These are phyloP conservation scores for Cyberlindnera xylosilytica DNA, from an alignment of 805 yeast species.

Conservation along the genomic window DNA sequence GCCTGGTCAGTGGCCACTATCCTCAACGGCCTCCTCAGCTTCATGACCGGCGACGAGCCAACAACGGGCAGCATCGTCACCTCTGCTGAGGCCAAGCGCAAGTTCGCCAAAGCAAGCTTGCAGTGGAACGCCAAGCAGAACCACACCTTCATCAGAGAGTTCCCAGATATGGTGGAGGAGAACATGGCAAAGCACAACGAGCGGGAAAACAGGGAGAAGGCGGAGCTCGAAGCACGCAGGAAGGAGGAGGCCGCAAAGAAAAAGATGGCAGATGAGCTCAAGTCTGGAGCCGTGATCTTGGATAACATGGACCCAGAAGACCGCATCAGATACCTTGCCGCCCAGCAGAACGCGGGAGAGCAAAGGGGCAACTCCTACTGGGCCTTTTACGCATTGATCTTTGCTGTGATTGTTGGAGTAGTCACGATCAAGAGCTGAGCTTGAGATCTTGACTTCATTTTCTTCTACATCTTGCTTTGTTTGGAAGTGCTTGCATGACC, in stretches of 20 bases:
- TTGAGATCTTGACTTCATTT: too few relatives aligned
- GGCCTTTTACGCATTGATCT: conserved; percentile 33
- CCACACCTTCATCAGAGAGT: conserved; percentile 54
- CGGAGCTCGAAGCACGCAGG: conserved; percentile 9
- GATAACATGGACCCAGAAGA: conserved; percentile 52
- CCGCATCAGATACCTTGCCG: conserved; percentile 45
- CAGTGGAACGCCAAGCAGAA: conserved; percentile 58
- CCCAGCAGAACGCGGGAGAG: too few relatives aligned
- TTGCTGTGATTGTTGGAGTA: conserved; percentile 29
- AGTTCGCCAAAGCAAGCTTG: conserved; percentile 57
- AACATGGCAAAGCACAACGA: conserved; percentile 26
- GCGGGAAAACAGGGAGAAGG: conserved; percentile 15
- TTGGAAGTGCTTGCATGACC: too few relatives aligned
- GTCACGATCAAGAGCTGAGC: conserved; percentile 18
- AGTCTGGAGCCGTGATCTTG: conserved; percentile 33
- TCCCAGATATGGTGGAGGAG: conserved; percentile 61
- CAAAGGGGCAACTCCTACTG: conserved; percentile 17
- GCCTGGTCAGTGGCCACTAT: conserved; percentile 94
- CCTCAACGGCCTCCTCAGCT: conserved; percentile 79
- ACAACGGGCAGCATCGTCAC: conserved; percentile 82
- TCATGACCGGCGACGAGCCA: conserved; percentile 84
- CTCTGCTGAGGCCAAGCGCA: conserved; percentile 51
- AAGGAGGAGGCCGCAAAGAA: conserved; percentile 17
- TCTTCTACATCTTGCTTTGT: too few relatives aligned
- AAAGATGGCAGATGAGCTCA: conserved; percentile 24